Percentiles rank a stretch among this genome's conserved stretches.
Evolutionary conservation across 1,284 basidiomycete genomes (phyloP).

Genomic region (Leccinum pachyderme): DNA sequence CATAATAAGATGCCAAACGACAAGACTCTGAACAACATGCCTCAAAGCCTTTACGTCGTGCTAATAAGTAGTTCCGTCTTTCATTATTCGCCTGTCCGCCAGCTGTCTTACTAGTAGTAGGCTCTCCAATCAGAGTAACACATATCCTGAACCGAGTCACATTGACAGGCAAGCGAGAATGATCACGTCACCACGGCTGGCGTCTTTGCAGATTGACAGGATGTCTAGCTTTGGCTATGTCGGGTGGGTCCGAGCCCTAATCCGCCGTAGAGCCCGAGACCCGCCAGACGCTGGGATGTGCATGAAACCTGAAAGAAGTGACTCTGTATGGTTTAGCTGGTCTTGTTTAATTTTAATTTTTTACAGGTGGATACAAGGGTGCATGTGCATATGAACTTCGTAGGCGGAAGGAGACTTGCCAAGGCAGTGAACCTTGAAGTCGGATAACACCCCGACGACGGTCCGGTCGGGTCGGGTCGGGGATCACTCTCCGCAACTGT

Average conservation of each 20-base stretch:
- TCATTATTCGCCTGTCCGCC: not conserved
- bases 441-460: no score
- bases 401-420: not conserved
- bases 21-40: no score
- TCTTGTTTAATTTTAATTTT: not conserved
- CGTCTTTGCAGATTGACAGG: not conserved
- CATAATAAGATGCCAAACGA: not conserved
- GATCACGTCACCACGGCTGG: not conserved
- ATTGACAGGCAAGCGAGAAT: not conserved
- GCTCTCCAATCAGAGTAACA: not conserved
- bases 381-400: no score
- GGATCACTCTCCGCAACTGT: no score
- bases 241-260: not conserved
- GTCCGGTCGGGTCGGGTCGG: no score
- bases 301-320: not conserved
- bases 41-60: not conserved
- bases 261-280: not conserved
- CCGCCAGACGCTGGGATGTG: not conserved
- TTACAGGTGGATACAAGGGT: not conserved
- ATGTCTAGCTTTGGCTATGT: not conserved
- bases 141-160: not conserved
- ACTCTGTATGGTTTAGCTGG: not conserved
- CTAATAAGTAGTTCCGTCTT: no score
- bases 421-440: not conserved
- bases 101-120: not conserved